Evolutionary conservation across 2,329 filamentous ascomycete genomes (phyloP), one percentile per base, ranked within the genome.

Genomic region (Triangularia setosa): DNA sequence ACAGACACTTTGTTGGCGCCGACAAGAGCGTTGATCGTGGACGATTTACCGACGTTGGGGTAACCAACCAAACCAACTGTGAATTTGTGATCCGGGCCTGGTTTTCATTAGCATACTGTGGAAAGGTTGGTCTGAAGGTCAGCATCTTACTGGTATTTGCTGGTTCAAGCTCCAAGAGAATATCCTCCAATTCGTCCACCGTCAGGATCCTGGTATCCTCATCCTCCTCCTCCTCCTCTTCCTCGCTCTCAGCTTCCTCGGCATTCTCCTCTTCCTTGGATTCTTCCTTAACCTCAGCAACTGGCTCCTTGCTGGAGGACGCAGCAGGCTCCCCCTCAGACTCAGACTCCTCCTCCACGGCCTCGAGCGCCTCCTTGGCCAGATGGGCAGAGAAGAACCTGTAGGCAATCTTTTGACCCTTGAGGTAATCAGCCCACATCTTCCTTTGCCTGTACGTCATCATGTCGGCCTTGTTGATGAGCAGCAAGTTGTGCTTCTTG

Each of bases 401-500:
- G 82, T 95, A 99, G 61, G 91, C 87, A 73, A 99, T 96, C 27
- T 88, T 87, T 25, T 90, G 87, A 70, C 87, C 81, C 70, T 89
- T 89, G 70, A 99, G 92, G 74, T 97, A 92, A 70, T 90, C 86
- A 2, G 93, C 93, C 95, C 95, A 99, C 0, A 84, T 82, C 69
- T 84, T 84, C 69, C 95, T 84, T 79, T 99, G 96, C 72, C 87
- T 87, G 57, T 87, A 77, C 1, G 93, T 96, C 91, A 99, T 93
- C 95, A 99, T 97, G 79, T 99, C 95, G 55, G 95, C 93, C 83
- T 99, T 99, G 83, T 99, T 99, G 74, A 99, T 94, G 62, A 99
- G 82, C 63, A 99, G 77, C 73, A 99, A 74, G 75, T 98, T 99
- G 75, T 93, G 86, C 81, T 99, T 98, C 75, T 87, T 89, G 1